phyloP scores from a whole-genome alignment of 2,329 filamentous ascomycete genomes.

The Leptoxyphium fumago region DNA sequence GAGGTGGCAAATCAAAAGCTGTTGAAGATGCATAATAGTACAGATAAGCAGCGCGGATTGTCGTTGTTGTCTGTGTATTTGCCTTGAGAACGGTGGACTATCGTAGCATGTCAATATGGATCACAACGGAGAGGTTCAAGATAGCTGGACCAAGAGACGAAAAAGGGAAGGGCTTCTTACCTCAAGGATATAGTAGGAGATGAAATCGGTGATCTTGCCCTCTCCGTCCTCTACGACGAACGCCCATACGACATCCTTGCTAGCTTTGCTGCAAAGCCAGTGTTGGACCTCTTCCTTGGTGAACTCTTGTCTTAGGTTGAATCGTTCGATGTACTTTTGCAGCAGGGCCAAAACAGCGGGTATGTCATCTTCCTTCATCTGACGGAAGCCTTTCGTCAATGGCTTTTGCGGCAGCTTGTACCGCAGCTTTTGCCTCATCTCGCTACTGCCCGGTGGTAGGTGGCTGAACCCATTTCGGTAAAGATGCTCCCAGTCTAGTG shows the following conservation, averaged over 20 bases:
- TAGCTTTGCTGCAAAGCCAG: conserved; percentile 64
- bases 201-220: conserved; percentile 83
- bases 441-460: conserved; percentile 69
- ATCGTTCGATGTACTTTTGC: conserved; percentile 61
- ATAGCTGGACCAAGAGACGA: no score
- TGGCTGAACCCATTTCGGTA: conserved; percentile 91
- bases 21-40: conserved; percentile 90
- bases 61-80: conserved; percentile 59
- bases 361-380: conserved; percentile 67
- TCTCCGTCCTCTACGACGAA: conserved; percentile 67
- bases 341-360: conserved; percentile 61
- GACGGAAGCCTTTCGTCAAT: conserved; percentile 57
- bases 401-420: conserved; percentile 63
- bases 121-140: no score
- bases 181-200: conserved; percentile 91
- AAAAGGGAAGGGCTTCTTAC: conserved; percentile 7
- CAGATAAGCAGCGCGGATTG: conserved; percentile 80
- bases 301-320: conserved; percentile 74
- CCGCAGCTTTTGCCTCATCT: conserved; percentile 68
- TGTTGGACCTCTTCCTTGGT: conserved; percentile 68
- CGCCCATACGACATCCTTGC: conserved; percentile 77
- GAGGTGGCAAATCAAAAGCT: conserved; percentile 40
- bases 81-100: conserved; percentile 73
- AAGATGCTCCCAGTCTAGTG: conserved; percentile 90
- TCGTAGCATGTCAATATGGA: no score